Percentiles rank a stretch among this genome's conserved stretches.
These are phyloP conservation scores for Seminavis robusta DNA, from an alignment of 108 stramenopile species.

Conservation along the genomic window DNA sequence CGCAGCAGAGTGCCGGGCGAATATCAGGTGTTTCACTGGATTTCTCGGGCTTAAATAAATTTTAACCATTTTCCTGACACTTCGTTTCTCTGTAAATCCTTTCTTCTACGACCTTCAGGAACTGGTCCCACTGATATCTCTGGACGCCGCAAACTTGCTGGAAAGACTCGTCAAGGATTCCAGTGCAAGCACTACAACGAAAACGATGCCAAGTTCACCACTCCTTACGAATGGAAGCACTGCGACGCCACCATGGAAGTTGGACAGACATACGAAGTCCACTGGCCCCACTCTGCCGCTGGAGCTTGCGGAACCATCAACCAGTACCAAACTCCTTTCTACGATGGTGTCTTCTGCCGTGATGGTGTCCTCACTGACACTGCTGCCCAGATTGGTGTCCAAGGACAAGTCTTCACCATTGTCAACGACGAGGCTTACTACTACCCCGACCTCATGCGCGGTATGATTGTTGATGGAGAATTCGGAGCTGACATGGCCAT, in stretches of 20 bases:
- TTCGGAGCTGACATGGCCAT: constrained; percentile 48
- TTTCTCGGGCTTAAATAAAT: too few relatives aligned
- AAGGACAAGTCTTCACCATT: constrained; percentile 54
- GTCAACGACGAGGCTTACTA: constrained; percentile 53
- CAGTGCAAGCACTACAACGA: constrained; percentile 32
- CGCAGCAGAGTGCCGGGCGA: too few relatives aligned
- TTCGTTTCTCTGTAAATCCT: too few relatives aligned
- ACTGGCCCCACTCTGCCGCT: constrained; percentile 54
- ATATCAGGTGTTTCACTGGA: too few relatives aligned
- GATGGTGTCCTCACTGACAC: constrained; percentile 7
- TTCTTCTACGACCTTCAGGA: too few relatives aligned
- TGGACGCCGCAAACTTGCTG: too few relatives aligned
- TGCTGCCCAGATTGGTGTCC: constrained; percentile 45
- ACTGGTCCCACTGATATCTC: too few relatives aligned
- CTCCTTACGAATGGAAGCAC: constrained; percentile 43
- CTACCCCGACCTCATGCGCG: constrained; percentile 40
- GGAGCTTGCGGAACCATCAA: constrained; percentile 35
- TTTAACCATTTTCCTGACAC: too few relatives aligned
- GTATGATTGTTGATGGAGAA: constrained; percentile 43
- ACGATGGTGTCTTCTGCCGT: constrained; percentile 50
- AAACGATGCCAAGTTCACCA: constrained; percentile 33
- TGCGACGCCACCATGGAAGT: constrained; percentile 43
- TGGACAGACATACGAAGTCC: constrained; percentile 59
- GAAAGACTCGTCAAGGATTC: constrained; percentile 19
- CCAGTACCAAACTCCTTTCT: constrained; percentile 52